Evolutionary conservation across 2,329 filamentous ascomycete genomes (phyloP).

Genomic region (Fusarium bactridioides): DNA sequence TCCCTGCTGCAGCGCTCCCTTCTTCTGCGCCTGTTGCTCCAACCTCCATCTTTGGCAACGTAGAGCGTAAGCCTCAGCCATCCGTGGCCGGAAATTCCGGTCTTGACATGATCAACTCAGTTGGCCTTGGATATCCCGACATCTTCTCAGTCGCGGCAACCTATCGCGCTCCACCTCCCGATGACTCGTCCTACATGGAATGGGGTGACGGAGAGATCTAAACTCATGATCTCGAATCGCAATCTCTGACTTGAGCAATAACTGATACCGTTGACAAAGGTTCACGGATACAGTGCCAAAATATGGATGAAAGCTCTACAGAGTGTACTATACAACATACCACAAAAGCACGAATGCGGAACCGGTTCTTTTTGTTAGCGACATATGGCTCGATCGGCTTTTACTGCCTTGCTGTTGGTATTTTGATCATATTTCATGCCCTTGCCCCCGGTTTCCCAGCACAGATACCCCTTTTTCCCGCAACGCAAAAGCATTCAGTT

Average conservation of each 20-base stretch:
- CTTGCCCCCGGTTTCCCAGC: not conserved
- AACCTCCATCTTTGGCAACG: slow-evolving; percentile 35
- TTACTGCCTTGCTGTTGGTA: slow-evolving; percentile 3
- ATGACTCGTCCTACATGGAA: slow-evolving; percentile 24
- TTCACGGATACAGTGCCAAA: not conserved
- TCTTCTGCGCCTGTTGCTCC: slow-evolving; percentile 1
- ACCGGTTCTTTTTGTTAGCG: slow-evolving; percentile 3
- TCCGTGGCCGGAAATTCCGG: not conserved
- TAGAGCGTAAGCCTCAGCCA: slow-evolving; percentile 25
- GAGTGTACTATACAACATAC: slow-evolving; percentile 15
- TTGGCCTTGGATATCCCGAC: not conserved
- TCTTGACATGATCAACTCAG: slow-evolving; percentile 3
- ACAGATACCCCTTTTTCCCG: slow-evolving; percentile 20
- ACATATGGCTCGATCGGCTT: slow-evolving; percentile 5
- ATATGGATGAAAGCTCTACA: not conserved
- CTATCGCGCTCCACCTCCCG: not conserved
- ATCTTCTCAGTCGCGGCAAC: not conserved
- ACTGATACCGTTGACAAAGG: not conserved
- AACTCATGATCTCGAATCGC: not conserved
- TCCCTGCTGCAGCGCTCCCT: not conserved
- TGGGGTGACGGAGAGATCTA: slow-evolving; percentile 50
- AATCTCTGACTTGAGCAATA: not conserved
- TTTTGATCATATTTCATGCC: not conserved
- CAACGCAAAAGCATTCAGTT: not conserved
- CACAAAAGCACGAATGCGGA: not conserved